A percentile compares a stretch with the other conserved stretches of the same genome.
These are phyloP conservation scores for Pelargonium cotyledonis DNA, from an alignment of 441 rosid species.

Conservation along the genomic window DNA sequence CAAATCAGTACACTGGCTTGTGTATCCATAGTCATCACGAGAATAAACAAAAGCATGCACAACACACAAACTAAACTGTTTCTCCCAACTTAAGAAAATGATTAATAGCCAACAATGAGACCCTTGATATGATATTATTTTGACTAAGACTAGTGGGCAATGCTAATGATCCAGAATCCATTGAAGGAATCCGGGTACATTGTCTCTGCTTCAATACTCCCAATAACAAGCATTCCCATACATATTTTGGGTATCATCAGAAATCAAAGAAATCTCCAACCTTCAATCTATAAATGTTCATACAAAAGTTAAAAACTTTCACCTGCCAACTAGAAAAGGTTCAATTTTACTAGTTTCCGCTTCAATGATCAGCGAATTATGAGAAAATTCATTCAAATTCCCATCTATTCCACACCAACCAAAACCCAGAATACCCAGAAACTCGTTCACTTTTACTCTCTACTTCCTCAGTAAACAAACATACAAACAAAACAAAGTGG, in stretches of 20 bases:
- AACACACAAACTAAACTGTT: neutral
- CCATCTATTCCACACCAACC: neutral
- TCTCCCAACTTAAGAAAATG: neutral
- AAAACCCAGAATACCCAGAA: neutral
- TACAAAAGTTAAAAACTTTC: neutral
- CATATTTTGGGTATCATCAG: neutral
- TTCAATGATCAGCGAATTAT: neutral
- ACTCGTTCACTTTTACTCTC: neutral
- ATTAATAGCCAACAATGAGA: too few species aligned
- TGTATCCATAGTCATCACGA: neutral
- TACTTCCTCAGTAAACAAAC: constrained; percentile 1
- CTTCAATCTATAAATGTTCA: neutral
- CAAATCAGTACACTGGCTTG: neutral
- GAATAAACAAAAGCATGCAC: neutral
- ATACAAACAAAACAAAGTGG: neutral
- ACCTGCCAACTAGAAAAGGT: neutral
- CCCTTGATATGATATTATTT: too few species aligned
- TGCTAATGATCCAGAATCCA: too few species aligned
- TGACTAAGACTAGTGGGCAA: too few species aligned
- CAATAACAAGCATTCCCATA: constrained; percentile 4
- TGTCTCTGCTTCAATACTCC: neutral
- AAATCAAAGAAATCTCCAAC: neutral
- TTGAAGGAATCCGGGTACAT: too few species aligned
- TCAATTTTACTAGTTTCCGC: neutral
- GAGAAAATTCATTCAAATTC: neutral